These are phyloP conservation scores for Stellera chamaejasme DNA, from an alignment of 345 rosid genomes.

Conservation along the genomic window DNA sequence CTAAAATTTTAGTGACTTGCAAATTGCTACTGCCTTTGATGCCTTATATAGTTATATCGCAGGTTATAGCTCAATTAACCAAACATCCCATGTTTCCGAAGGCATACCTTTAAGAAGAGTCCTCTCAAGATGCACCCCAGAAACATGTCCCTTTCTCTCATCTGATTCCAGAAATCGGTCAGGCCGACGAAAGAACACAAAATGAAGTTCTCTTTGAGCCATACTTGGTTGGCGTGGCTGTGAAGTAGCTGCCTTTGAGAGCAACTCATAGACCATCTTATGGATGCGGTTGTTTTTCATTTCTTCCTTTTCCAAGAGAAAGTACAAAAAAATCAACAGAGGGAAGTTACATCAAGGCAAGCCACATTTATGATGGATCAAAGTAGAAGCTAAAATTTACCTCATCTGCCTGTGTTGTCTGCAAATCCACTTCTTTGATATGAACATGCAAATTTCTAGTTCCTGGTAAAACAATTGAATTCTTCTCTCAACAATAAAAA, in stretches of 20 bases:
- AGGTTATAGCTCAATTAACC: no score
- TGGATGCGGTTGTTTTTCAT: slow-evolving; percentile 55
- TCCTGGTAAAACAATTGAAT: slow-evolving; percentile 33
- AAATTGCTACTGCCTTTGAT: no score
- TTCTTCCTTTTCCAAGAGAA: slow-evolving; percentile 53
- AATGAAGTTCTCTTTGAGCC: slow-evolving; percentile 69
- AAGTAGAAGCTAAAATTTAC: slow-evolving; percentile 21
- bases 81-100: not conserved
- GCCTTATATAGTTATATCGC: no score
- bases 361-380: no score
- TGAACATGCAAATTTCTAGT: slow-evolving; percentile 43
- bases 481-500: no score
- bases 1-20: no score
- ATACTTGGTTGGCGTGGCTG: slow-evolving; percentile 31
- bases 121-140: slow-evolving; percentile 71
- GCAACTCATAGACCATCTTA: slow-evolving; percentile 64
- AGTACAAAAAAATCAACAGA: slow-evolving; percentile 7
- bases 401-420: slow-evolving; percentile 63
- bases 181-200: slow-evolving; percentile 81
- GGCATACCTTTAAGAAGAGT: slow-evolving; percentile 59
- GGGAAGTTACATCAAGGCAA: not conserved
- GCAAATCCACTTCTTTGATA: slow-evolving; percentile 49
- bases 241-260: slow-evolving; percentile 52
- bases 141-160: slow-evolving; percentile 50
- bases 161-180: slow-evolving; percentile 53